Percentiles rank a stretch among this genome's conserved stretches.
These are phyloP conservation scores for Aethionema arabicum DNA, from an alignment of 345 rosid genomes.

Conservation along the genomic window DNA sequence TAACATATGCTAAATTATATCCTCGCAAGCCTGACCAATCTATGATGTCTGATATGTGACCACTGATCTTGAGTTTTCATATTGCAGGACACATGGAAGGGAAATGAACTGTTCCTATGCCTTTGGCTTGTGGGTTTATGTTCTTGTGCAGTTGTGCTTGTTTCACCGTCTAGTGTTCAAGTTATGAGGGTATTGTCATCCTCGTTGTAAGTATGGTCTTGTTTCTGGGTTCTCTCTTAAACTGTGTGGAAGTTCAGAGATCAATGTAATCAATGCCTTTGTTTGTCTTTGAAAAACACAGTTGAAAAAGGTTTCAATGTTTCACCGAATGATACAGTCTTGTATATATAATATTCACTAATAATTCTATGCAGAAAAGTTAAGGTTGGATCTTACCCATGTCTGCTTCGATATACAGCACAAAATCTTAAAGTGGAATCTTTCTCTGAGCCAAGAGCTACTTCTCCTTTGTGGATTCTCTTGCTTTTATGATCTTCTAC, in stretches of 20 bases:
- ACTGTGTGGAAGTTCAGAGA: slow-evolving; percentile 24
- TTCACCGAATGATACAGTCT: neutral
- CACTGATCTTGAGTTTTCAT: slow-evolving; percentile 26
- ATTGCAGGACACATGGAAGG: slow-evolving; percentile 26
- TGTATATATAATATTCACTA: slow-evolving; percentile 16
- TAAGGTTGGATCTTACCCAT: neutral
- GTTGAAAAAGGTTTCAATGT: slow-evolving; percentile 19
- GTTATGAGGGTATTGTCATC: slow-evolving; percentile 22
- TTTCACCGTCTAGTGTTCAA: slow-evolving; percentile 7
- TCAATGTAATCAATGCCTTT: slow-evolving; percentile 28
- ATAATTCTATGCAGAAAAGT: neutral
- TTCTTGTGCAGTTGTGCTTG: slow-evolving; percentile 2
- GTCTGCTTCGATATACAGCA: neutral
- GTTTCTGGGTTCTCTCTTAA: slow-evolving; percentile 14
- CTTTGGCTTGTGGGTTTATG: slow-evolving; percentile 31
- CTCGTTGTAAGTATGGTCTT: slow-evolving; percentile 34
- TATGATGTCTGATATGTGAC: slow-evolving; percentile 9
- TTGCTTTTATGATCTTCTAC: slow-evolving; percentile 1
- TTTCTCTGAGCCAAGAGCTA: neutral
- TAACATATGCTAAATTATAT: slow-evolving; percentile 6
- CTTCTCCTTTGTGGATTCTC: neutral
- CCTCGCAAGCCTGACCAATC: neutral
- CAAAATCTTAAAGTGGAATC: neutral
- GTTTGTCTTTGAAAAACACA: slow-evolving; percentile 27
- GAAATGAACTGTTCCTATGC: slow-evolving; percentile 6